Evolutionary conservation across 345 rosid species (phyloP).

Genomic region (Camelina sativa): DNA sequence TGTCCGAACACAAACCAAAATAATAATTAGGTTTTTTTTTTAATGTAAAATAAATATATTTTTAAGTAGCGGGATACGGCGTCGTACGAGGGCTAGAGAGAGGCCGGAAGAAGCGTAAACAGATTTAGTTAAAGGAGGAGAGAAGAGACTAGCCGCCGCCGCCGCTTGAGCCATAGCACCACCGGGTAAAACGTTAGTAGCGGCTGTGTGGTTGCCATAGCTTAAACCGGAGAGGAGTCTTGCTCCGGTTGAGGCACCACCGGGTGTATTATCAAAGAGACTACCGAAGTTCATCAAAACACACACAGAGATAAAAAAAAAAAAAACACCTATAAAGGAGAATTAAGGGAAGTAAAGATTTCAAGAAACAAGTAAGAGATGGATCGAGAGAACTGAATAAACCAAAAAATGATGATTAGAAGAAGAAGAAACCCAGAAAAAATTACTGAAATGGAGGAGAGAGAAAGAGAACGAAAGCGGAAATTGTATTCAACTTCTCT

Average conservation of each 20-base stretch:
- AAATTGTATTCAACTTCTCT: constrained; percentile 38
- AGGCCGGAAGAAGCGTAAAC: constrained; percentile 48
- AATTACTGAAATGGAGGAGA: constrained; percentile 37
- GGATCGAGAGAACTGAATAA: constrained; percentile 23
- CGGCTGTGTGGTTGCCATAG: constrained; percentile 36
- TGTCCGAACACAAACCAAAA: not conserved
- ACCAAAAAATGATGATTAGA: not conserved
- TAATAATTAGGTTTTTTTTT: constrained; percentile 1
- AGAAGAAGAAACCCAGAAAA: constrained; percentile 44
- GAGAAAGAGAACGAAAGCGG: constrained; percentile 66
- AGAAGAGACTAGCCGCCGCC: constrained; percentile 25
- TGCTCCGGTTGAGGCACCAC: constrained; percentile 42
- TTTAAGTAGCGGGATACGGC: not conserved
- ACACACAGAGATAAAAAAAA: not conserved
- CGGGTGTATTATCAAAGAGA: constrained; percentile 39
- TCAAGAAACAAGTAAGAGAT: constrained; percentile 2
- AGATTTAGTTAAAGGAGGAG: constrained; percentile 48
- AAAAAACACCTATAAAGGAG: not conserved
- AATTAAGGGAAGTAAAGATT: constrained; percentile 8
- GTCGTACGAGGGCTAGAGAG: constrained; percentile 52
- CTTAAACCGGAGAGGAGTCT: constrained; percentile 46
- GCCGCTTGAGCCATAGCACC: constrained; percentile 48
- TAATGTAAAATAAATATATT: not conserved
- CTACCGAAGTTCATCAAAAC: constrained; percentile 50
- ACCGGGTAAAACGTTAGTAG: constrained; percentile 41